Conservation (phyloP, 345 rosid genomes). For the Camelina laxa region DNA sequence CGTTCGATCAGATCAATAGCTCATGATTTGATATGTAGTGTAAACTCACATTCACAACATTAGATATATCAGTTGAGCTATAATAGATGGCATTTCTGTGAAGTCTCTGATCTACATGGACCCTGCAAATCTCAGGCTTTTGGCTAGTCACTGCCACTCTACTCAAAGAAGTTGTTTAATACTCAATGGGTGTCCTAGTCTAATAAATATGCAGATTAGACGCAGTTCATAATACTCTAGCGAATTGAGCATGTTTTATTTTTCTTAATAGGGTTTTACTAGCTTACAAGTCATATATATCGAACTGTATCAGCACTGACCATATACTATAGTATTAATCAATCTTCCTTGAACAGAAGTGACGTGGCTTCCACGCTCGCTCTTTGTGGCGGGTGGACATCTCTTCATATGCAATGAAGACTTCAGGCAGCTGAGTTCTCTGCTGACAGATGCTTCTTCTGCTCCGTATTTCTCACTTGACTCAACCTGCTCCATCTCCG, state of each 20-base stretch:
- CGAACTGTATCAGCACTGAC: slow-evolving; percentile 8
- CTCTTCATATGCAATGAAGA: slow-evolving; percentile 80
- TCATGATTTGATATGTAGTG: slow-evolving; percentile 18
- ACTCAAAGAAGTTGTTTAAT: background rate
- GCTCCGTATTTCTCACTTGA: slow-evolving; percentile 69
- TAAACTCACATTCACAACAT: background rate
- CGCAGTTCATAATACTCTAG: background rate
- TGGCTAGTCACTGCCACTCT: background rate
- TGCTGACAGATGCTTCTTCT: slow-evolving; percentile 49
- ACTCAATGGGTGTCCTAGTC: slow-evolving; percentile 3
- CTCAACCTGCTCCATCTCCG: slow-evolving; percentile 64
- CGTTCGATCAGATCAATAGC: slow-evolving; percentile 11
- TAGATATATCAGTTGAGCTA: background rate
- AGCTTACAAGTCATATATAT: slow-evolving; percentile 6
- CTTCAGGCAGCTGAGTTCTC: slow-evolving; percentile 63
- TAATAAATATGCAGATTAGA: slow-evolving; percentile 1
- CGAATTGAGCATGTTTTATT: slow-evolving; percentile 4
- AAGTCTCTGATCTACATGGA: slow-evolving; percentile 9
- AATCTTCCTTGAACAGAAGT: slow-evolving; percentile 53
- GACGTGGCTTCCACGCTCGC: slow-evolving; percentile 74
- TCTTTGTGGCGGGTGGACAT: slow-evolving; percentile 68
- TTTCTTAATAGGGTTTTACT: background rate
- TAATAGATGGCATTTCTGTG: background rate
- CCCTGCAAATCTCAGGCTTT: slow-evolving; percentile 6
- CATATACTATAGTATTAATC: background rate